Conservation (phyloP, 495 filamentous ascomycete species). For the Hyaloscypha finlandica region DNA sequence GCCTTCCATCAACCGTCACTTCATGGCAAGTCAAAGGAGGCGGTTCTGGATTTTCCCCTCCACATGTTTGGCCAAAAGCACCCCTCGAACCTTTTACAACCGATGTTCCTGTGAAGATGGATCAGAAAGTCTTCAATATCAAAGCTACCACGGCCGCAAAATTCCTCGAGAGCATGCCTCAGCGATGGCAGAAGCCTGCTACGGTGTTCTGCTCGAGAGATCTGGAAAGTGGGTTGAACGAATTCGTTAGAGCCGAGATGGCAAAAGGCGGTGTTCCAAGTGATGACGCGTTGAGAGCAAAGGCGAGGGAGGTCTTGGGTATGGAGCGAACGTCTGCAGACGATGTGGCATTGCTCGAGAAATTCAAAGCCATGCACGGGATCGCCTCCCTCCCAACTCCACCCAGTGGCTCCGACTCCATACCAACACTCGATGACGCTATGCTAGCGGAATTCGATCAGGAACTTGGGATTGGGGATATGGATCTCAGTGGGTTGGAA, state of each 20-base stretch:
- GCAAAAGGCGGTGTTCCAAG: constrained; percentile 36
- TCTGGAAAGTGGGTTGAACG: constrained; percentile 47
- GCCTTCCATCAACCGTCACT: constrained; percentile 36
- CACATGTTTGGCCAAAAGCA: constrained; percentile 29
- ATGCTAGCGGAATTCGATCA: constrained; percentile 24
- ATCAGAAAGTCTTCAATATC: constrained; percentile 39
- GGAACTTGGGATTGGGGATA: constrained; percentile 15
- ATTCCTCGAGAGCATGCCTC: constrained; percentile 39
- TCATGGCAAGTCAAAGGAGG: constrained; percentile 45
- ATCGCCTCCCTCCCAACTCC: background rate
- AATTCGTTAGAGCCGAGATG: constrained; percentile 41
- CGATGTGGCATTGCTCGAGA: constrained; percentile 46
- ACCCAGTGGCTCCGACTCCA: background rate
- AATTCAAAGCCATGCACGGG: constrained; percentile 43
- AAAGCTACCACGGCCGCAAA: constrained; percentile 41
- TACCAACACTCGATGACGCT: constrained; percentile 5
- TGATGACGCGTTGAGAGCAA: constrained; percentile 41
- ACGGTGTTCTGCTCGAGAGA: constrained; percentile 55
- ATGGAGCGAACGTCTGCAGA: constrained; percentile 47
- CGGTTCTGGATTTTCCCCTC: constrained; percentile 51
- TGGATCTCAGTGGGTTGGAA: constrained; percentile 12
- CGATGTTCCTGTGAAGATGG: constrained; percentile 35
- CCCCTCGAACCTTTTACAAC: constrained; percentile 36
- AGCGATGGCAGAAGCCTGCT: constrained; percentile 41
- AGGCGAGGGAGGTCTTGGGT: constrained; percentile 47